A percentile compares a stretch with the other conserved stretches of the same genome.
These are phyloP conservation scores for Trematosphaeria pertusa DNA, from an alignment of 2,329 filamentous ascomycete genomes.

Conservation along the genomic window DNA sequence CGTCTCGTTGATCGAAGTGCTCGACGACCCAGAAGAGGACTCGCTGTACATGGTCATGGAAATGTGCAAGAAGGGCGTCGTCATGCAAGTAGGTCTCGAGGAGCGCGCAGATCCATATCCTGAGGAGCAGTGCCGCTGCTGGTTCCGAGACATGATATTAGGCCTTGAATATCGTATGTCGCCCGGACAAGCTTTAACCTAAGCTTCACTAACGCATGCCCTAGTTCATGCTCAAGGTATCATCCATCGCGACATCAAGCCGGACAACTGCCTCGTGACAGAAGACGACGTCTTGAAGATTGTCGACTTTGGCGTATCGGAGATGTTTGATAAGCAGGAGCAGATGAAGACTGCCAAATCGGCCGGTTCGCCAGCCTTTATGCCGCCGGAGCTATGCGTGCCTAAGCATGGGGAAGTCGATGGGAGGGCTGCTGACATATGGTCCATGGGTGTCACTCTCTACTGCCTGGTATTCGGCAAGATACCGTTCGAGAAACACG, in stretches of 20 bases:
- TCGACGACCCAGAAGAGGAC: constrained; percentile 95
- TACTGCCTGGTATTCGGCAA: constrained; percentile 90
- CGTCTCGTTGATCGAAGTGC: constrained; percentile 90
- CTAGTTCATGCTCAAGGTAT: constrained; percentile 91
- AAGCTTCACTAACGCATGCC: constrained; percentile 28
- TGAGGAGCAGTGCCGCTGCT: constrained; percentile 81
- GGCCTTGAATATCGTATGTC: constrained; percentile 88
- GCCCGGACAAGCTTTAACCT: constrained; percentile 1
- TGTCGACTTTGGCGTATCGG: constrained; percentile 98
- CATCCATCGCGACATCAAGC: constrained; percentile 96
- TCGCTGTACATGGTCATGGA: constrained; percentile 98
- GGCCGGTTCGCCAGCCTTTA: constrained; percentile 91
- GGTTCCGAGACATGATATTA: constrained; percentile 93
- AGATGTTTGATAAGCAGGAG: constrained; percentile 91
- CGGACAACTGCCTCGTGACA: constrained; percentile 91
- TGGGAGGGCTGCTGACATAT: constrained; percentile 90
- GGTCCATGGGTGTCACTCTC: constrained; percentile 96
- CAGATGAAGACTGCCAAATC: constrained; percentile 93
- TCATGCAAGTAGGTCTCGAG: constrained; percentile 94
- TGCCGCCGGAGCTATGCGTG: constrained; percentile 91
- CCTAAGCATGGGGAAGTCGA: constrained; percentile 85
- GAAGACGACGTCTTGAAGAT: constrained; percentile 94
- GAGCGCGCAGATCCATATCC: constrained; percentile 82
- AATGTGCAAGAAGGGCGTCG: constrained; percentile 97
- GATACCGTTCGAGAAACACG: constrained; percentile 82